A percentile compares a stretch with the other conserved stretches of the same genome.
Evolutionary conservation across 192 early-diverging fungal species (phyloP).

Genomic region (Gryganskiella cystojenkinii): DNA sequence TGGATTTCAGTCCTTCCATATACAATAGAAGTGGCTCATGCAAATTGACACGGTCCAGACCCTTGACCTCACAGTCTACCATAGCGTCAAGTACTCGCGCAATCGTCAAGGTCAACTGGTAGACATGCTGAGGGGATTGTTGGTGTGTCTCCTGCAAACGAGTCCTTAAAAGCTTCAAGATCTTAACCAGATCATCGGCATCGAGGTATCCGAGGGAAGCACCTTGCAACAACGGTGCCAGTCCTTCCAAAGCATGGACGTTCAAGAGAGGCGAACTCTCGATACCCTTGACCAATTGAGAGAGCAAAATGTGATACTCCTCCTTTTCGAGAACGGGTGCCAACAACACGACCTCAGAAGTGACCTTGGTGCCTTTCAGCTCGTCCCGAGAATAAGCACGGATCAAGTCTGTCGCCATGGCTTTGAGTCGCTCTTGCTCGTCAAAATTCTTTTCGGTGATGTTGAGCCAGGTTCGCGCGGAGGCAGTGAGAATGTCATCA

Average conservation of each 20-base stretch:
- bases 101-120: not conserved
- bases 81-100: conserved; percentile 8
- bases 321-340: no score
- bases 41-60: not conserved
- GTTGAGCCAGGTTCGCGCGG: not conserved
- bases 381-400: not conserved
- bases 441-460: not conserved
- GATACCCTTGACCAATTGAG: no score
- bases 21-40: not conserved
- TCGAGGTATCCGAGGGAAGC: not conserved
- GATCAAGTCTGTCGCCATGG: not conserved
- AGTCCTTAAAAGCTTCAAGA: not conserved
- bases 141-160: conserved; percentile 1
- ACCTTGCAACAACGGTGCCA: conserved; percentile 3
- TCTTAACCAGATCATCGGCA: conserved; percentile 16
- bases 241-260: not conserved
- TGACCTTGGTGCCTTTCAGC: no score
- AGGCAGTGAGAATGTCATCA: not conserved
- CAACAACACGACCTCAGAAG: not conserved
- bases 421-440: not conserved
- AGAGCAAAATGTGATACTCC: no score
- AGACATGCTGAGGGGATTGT: conserved; percentile 1
- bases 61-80: conserved; percentile 16
- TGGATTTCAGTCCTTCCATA: conserved; percentile 4
- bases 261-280: not conserved